Conservation (phyloP, 2,329 filamentous ascomycete genomes). For the Fusarium sp. region DNA sequence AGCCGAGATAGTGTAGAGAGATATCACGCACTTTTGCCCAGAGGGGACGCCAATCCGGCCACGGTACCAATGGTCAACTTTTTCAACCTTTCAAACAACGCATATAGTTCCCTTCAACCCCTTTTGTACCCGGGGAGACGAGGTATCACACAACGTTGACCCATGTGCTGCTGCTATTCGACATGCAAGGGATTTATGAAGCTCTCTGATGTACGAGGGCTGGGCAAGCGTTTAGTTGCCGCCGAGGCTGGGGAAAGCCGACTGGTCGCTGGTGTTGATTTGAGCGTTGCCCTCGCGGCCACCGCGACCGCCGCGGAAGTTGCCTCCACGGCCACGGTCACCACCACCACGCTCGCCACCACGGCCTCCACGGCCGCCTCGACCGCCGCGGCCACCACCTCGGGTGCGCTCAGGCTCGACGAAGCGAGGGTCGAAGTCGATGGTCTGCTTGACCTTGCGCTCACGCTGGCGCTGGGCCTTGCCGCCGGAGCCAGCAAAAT, state of each 20-base stretch:
- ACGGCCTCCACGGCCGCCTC: constrained; percentile 59
- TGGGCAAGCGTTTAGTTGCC: constrained; percentile 60
- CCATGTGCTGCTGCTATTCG: constrained; percentile 36
- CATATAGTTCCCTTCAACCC: constrained; percentile 30
- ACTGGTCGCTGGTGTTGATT: constrained; percentile 72
- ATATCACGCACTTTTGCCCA: constrained; percentile 38
- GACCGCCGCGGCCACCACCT: constrained; percentile 66
- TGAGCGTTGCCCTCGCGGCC: constrained; percentile 51
- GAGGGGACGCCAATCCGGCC: constrained; percentile 42
- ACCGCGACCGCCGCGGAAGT: constrained; percentile 44
- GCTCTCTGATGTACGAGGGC: constrained; percentile 31
- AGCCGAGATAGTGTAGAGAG: constrained; percentile 48
- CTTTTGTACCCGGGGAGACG: constrained; percentile 1
- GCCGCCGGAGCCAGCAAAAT: constrained; percentile 80
- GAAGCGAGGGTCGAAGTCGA: constrained; percentile 91
- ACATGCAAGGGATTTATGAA: constrained; percentile 31
- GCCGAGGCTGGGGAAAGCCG: constrained; percentile 74
- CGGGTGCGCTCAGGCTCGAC: constrained; percentile 77
- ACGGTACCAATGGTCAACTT: constrained; percentile 52
- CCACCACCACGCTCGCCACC: constrained; percentile 63
- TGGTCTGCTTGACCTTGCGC: constrained; percentile 90
- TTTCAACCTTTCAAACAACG: constrained; percentile 53
- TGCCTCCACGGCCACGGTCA: constrained; percentile 54
- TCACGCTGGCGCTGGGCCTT: constrained; percentile 90
- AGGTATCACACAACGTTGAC: constrained; percentile 44